These are phyloP conservation scores for Leptographium flavum DNA, from an alignment of 2,329 filamentous ascomycete genomes.

Conservation along the genomic window DNA sequence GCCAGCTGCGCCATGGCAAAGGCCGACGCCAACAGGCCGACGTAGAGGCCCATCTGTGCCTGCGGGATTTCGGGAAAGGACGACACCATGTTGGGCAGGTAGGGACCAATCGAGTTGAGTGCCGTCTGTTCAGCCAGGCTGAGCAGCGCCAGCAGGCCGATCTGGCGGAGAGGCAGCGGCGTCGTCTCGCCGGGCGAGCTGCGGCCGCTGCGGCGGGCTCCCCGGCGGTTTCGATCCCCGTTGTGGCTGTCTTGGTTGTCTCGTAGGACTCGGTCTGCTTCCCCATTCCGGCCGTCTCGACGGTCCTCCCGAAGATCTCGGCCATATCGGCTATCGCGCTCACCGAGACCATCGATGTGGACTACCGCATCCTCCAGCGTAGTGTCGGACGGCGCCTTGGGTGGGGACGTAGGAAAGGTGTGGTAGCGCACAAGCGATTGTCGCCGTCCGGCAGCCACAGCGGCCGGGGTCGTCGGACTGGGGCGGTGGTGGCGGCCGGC, in stretches of 20 bases:
- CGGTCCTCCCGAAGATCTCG: no score
- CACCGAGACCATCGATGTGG: no score
- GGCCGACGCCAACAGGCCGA: conserved; percentile 76
- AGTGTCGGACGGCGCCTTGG: conserved; percentile 43
- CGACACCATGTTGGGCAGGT: conserved; percentile 82
- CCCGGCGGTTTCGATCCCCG: conserved; percentile 10
- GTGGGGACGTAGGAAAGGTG: conserved; percentile 65
- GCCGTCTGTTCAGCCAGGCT: conserved; percentile 91
- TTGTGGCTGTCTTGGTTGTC: no score
- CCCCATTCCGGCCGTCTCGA: neutral
- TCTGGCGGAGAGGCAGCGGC: conserved; percentile 69
- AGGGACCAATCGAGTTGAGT: conserved; percentile 90
- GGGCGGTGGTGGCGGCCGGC: no score
- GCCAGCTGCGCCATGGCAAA: conserved; percentile 88
- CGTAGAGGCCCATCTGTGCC: conserved; percentile 66
- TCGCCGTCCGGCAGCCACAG: conserved; percentile 29
- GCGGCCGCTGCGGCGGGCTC: conserved; percentile 12
- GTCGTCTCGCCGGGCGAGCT: conserved; percentile 32
- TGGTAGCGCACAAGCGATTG: conserved; percentile 53
- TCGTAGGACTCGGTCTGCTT: no score
- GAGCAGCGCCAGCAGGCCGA: conserved; percentile 73
- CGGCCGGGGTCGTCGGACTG: conserved; percentile 16
- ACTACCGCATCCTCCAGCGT: conserved; percentile 10
- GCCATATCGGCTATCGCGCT: no score
- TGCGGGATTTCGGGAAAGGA: conserved; percentile 68